A percentile compares a stretch with the other conserved stretches of the same genome.
These are phyloP conservation scores for Pistacia integerrima DNA, from an alignment of 345 rosid genomes.

Conservation along the genomic window DNA sequence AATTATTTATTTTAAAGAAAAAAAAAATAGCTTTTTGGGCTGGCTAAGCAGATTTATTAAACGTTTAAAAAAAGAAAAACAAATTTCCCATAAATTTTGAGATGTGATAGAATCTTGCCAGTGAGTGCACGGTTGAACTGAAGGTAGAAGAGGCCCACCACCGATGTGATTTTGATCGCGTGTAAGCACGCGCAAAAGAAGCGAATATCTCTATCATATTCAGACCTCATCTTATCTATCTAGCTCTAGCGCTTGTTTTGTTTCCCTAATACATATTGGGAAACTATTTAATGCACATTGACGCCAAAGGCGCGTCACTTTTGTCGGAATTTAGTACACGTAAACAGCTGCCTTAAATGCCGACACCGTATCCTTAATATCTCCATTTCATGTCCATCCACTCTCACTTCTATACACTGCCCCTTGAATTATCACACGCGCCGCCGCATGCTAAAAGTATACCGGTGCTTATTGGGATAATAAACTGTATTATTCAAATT, in stretches of 20 bases:
- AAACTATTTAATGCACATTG: slow-evolving; percentile 28
- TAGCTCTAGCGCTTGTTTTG: not conserved
- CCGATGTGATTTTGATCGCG: not conserved
- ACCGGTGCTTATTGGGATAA: too few species aligned
- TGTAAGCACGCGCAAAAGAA: slow-evolving; percentile 10
- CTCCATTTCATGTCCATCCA: slow-evolving; percentile 27
- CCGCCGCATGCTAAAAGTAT: not conserved
- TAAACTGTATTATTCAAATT: too few species aligned
- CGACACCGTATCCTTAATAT: slow-evolving; percentile 31
- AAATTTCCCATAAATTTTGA: not conserved
- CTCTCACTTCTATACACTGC: not conserved
- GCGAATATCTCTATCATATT: slow-evolving; percentile 5
- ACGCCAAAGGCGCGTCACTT: slow-evolving; percentile 43
- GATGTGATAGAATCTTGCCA: slow-evolving; percentile 11
- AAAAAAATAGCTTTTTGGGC: too few species aligned
- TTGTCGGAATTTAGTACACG: slow-evolving; percentile 36
- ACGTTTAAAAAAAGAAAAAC: too few species aligned
- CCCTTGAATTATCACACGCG: slow-evolving; percentile 17
- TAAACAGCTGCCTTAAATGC: slow-evolving; percentile 38
- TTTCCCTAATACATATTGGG: slow-evolving; percentile 9
- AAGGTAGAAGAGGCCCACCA: slow-evolving; percentile 9
- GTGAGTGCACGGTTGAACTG: slow-evolving; percentile 10
- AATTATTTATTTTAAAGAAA: too few species aligned
- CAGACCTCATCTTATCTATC: not conserved
- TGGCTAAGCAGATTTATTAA: too few species aligned